Conservation (phyloP, 2,329 filamentous ascomycete species). For the Diplodia mutila region DNA sequence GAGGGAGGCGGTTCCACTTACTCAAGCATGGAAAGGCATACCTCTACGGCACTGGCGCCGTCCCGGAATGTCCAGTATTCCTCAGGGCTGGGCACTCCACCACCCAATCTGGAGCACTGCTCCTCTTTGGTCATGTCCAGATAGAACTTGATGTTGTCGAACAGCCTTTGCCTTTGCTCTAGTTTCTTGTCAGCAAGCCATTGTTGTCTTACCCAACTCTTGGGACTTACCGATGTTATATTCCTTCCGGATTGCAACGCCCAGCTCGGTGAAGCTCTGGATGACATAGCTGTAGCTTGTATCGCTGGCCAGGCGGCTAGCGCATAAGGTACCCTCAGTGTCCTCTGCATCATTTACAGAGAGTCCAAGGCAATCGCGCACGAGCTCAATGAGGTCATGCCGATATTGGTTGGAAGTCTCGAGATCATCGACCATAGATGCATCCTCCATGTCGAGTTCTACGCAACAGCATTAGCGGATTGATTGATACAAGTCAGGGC, state of each 20-base stretch:
- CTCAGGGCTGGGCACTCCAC: not conserved
- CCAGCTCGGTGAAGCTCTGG: not conserved
- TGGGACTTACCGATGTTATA: not conserved
- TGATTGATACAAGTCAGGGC: not conserved
- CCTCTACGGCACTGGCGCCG: not conserved
- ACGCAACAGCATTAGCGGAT: not conserved
- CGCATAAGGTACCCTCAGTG: not conserved
- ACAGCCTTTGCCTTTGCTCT: not conserved
- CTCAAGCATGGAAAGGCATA: not conserved
- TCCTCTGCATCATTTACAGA: not conserved
- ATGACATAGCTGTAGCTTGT: not conserved
- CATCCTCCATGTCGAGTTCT: slow-evolving; percentile 6
- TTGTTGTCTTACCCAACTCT: too few relatives aligned
- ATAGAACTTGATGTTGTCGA: not conserved
- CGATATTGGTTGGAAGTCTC: not conserved
- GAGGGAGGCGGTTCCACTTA: not conserved
- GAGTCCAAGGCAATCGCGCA: not conserved
- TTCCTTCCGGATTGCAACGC: not conserved
- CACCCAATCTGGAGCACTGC: not conserved
- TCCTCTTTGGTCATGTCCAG: not conserved
- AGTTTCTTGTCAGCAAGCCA: not conserved
- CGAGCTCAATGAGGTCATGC: not conserved
- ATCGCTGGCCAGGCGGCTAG: not conserved
- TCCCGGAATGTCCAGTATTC: slow-evolving; percentile 5
- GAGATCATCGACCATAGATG: not conserved